These are phyloP conservation scores for Cutaneotrichosporon cutaneum DNA, from an alignment of 1,284 basidiomycete species.

Conservation along the genomic window DNA sequence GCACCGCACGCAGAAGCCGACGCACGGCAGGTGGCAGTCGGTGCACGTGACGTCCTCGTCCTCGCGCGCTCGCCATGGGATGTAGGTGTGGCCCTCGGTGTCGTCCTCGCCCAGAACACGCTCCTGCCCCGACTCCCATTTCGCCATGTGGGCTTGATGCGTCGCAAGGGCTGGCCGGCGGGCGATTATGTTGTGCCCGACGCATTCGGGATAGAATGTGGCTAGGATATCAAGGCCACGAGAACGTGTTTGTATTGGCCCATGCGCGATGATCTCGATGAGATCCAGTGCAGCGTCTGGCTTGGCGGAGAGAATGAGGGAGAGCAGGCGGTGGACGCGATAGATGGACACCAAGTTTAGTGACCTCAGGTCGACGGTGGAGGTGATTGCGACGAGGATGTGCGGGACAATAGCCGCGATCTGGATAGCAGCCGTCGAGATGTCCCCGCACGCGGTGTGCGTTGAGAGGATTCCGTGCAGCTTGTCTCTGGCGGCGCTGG, in stretches of 20 bases:
- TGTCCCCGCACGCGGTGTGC: constrained; percentile 14
- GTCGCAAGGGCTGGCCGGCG: constrained; percentile 35
- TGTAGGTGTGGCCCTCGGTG: constrained; percentile 33
- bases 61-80: constrained; percentile 37
- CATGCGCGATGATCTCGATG: constrained; percentile 67
- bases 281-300: constrained; percentile 67
- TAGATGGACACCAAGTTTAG: constrained; percentile 53
- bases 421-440: constrained; percentile 20
- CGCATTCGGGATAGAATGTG: constrained; percentile 64
- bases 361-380: constrained; percentile 31
- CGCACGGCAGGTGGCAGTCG: constrained; percentile 28
- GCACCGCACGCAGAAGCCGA: constrained; percentile 40
- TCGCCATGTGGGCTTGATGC: constrained; percentile 31
- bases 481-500: constrained; percentile 16
- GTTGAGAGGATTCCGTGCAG: constrained; percentile 33
- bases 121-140: constrained; percentile 44
- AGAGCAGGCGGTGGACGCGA: constrained; percentile 61
- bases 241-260: constrained; percentile 56
- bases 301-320: constrained; percentile 63
- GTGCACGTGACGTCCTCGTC: constrained; percentile 17
- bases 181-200: constrained; percentile 61
- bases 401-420: constrained; percentile 36
- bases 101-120: constrained; percentile 35
- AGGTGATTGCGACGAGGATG: constrained; percentile 34
- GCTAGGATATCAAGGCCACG: constrained; percentile 60